Conservation (phyloP, 768 basidiomycete genomes). For the Suillus weaverae region DNA sequence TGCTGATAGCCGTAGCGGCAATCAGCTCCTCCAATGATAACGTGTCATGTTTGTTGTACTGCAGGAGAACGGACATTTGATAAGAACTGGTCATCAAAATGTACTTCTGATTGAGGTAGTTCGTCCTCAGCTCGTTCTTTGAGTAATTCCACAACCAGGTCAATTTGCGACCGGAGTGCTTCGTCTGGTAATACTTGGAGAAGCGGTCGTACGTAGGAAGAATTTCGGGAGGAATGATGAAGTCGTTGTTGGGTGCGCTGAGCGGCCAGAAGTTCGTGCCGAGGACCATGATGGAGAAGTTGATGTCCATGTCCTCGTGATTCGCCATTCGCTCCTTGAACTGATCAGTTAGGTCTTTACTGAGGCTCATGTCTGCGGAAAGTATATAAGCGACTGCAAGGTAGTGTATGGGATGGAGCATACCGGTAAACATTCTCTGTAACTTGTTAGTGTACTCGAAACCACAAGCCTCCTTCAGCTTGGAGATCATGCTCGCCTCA, state of each 20-base stretch:
- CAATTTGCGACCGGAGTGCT: conserved; percentile 92
- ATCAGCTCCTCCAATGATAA: conserved; percentile 79
- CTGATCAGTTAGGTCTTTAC: conserved; percentile 91
- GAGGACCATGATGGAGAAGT: conserved; percentile 90
- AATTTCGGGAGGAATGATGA: conserved; percentile 87
- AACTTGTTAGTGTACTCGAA: conserved; percentile 97
- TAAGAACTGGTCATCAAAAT: conserved; percentile 94
- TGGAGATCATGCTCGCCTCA: conserved; percentile 97
- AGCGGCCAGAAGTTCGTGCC: conserved; percentile 97
- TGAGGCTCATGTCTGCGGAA: conserved; percentile 84
- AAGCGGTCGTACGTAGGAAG: conserved; percentile 88
- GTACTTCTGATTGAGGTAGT: conserved; percentile 92
- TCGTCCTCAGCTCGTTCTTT: conserved; percentile 94
- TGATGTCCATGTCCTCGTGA: conserved; percentile 85
- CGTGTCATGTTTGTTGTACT: conserved; percentile 91
- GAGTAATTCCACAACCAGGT: conserved; percentile 99
- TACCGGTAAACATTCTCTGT: conserved; percentile 95
- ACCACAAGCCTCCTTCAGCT: conserved; percentile 94
- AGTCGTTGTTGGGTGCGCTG: conserved; percentile 78
- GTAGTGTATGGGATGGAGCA: conserved; percentile 9
- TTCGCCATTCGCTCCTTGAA: conserved; percentile 94
- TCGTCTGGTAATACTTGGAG: conserved; percentile 88
- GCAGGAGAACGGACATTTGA: conserved; percentile 92
- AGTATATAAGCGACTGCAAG: conserved; percentile 3
- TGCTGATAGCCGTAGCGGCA: conserved; percentile 76